phyloP scores from a whole-genome alignment of 768 basidiomycete genomes.

The Lactifluus piperatus region DNA sequence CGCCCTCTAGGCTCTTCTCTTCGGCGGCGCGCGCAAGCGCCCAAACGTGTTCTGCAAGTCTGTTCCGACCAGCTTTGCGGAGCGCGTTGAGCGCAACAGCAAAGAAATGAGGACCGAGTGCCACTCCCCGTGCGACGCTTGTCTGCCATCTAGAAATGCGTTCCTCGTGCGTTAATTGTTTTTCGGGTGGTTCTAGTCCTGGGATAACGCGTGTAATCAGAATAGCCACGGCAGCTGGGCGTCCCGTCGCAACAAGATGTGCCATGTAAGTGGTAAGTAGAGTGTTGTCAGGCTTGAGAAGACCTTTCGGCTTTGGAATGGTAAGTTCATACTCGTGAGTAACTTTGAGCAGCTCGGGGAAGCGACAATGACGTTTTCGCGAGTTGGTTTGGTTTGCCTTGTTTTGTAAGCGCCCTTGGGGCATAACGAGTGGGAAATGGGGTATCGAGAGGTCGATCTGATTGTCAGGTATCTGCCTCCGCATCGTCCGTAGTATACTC shows the following conservation, averaged over 20 bases:
- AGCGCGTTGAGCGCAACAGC: conserved; percentile 52
- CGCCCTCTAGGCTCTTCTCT: conserved; percentile 37
- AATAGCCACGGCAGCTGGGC: conserved; percentile 34
- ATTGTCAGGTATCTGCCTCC: conserved; percentile 18
- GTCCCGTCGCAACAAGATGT: conserved; percentile 43
- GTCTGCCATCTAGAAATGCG: background rate
- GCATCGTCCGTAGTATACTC: conserved; percentile 31
- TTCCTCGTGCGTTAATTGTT: background rate
- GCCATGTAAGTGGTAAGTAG: conserved; percentile 46
- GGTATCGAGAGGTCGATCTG: conserved; percentile 1
- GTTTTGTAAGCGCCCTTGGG: background rate
- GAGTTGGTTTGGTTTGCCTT: background rate
- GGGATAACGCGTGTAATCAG: conserved; percentile 52
- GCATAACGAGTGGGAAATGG: background rate
- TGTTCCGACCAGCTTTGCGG: conserved; percentile 43
- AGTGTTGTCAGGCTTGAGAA: conserved; percentile 32
- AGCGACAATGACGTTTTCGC: background rate
- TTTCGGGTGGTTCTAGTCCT: conserved; percentile 30
- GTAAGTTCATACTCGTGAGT: conserved; percentile 8
- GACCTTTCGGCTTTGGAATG: conserved; percentile 14
- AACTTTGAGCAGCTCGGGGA: background rate
- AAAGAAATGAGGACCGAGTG: conserved; percentile 53
- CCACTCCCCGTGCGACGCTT: background rate
- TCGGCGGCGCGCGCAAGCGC: conserved; percentile 51
- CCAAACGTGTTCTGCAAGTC: conserved; percentile 58